Evolutionary conservation across 305 asterid species (phyloP), one percentile per base, ranked within the genome.

Genomic region (Solanum hybrid): DNA sequence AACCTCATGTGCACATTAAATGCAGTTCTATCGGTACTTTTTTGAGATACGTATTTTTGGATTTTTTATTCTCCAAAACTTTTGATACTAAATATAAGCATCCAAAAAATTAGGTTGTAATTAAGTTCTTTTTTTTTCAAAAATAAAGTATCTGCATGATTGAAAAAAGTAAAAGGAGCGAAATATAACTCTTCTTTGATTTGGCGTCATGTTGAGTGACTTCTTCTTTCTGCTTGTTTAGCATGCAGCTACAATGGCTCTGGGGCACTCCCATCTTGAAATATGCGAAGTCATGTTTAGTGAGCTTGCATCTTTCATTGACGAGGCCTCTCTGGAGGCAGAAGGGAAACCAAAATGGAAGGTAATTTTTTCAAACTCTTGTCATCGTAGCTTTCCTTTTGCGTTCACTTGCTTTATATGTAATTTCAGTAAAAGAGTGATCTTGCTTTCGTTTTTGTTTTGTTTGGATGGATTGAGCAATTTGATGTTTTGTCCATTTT

Each of bases 261-360:
- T 98, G 90, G 99, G 99, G 27, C 99, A 95, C 94, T 98, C 98
- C 22, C 99, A 98, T 94, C 95, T 97, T 90, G 99, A 95, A 93
- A 94, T 98, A 91, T 97, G 99, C 51, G 99, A 98, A 92, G 93
- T 96, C 89, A 97, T 98, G 99, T 98, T 97, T 93, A 95, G 98
- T 45, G 99, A 98, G 93, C 99, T 98, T 91, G 92, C 99, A 6
- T 96, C 99, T 89, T 98, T 97, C 93, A 94, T 96, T 78, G 99
- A 98, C 87, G 99, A 98, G 91, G 94, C 96, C 88, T 96, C 99
- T 88, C 92, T 95, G 91, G 99, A 98, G 92, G 94, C 99, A 32
- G 99, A 98, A 93, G 99, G 97, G 90, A 98, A 97, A 90, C 98
- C 99, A 76, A 98, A 98, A 92, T 98, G 99, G 99, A 98, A 98